Evolutionary conservation across 2,329 filamentous ascomycete species (phyloP).

Genomic region (Bertia moriformis): DNA sequence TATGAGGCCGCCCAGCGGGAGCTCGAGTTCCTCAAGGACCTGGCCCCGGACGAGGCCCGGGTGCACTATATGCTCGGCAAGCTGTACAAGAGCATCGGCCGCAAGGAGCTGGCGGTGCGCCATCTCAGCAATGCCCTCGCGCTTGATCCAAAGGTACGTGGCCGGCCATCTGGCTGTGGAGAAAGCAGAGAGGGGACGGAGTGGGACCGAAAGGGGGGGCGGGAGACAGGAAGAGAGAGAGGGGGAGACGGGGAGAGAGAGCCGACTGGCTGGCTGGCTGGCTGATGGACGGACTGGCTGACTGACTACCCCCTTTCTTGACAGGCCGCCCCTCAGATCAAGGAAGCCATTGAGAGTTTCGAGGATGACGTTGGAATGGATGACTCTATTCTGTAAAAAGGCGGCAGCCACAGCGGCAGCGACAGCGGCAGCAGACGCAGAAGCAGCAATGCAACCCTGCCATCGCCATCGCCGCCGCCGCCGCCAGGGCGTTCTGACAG

Average conservation of each 20-base stretch:
- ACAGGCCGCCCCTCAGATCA: slow-evolving; percentile 83
- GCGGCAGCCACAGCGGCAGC: no score
- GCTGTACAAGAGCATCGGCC: slow-evolving; percentile 58
- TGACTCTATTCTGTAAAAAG: no score
- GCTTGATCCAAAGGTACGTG: slow-evolving; percentile 79
- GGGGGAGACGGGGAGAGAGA: background rate
- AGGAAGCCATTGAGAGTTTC: slow-evolving; percentile 86
- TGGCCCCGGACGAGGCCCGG: slow-evolving; percentile 86
- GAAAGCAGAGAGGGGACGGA: background rate
- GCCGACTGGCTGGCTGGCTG: slow-evolving; percentile 10
- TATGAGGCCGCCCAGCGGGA: slow-evolving; percentile 65
- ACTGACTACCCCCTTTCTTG: background rate
- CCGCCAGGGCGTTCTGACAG: no score
- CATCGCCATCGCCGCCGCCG: no score
- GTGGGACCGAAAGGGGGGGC: no score
- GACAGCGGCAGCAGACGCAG: no score
- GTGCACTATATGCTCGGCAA: slow-evolving; percentile 90
- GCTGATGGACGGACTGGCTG: slow-evolving; percentile 4
- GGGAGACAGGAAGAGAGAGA: no score
- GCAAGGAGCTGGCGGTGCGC: slow-evolving; percentile 68
- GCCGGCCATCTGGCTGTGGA: background rate
- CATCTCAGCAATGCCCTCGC: slow-evolving; percentile 93
- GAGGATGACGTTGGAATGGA: slow-evolving; percentile 65
- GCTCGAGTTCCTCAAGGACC: slow-evolving; percentile 70
- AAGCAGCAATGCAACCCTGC: no score